Percentiles rank a stretch among this genome's conserved stretches.
Evolutionary conservation across 768 basidiomycete species (phyloP).

Genomic region (Boletus sp.): DNA sequence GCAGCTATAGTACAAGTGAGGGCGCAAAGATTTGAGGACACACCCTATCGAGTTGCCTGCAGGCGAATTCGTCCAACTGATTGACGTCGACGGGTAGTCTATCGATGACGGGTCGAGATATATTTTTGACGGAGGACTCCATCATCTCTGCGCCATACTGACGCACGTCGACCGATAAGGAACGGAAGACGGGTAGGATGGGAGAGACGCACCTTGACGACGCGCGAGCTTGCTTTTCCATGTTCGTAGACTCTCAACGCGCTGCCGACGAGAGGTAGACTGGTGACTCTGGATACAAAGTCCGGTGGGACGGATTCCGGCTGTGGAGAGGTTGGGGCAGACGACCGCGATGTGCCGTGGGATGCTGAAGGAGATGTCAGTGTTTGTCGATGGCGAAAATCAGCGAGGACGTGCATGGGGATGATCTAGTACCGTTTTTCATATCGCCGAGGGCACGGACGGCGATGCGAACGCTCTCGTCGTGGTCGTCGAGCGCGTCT

Average conservation of each 20-base stretch:
- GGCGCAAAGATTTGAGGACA: slow-evolving; percentile 19
- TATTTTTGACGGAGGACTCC: slow-evolving; percentile 78
- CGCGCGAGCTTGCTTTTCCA: slow-evolving; percentile 77
- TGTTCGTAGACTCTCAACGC: slow-evolving; percentile 78
- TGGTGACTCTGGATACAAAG: slow-evolving; percentile 59
- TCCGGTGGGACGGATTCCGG: slow-evolving; percentile 20
- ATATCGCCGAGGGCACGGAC: slow-evolving; percentile 76
- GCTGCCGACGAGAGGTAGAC: slow-evolving; percentile 68
- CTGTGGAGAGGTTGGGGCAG: slow-evolving; percentile 1
- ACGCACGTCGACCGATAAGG: slow-evolving; percentile 11
- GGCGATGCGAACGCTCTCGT: slow-evolving; percentile 79
- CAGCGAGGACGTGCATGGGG: slow-evolving; percentile 13
- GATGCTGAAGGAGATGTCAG: slow-evolving; percentile 8
- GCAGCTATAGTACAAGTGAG: neutral
- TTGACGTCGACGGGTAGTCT: slow-evolving; percentile 71
- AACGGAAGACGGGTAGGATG: neutral
- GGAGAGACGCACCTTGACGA: slow-evolving; percentile 67
- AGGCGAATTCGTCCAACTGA: slow-evolving; percentile 84
- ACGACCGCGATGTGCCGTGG: slow-evolving; percentile 10
- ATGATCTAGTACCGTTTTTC: slow-evolving; percentile 46
- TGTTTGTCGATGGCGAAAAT: neutral
- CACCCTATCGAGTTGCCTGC: slow-evolving; percentile 82
- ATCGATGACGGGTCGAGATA: slow-evolving; percentile 80
- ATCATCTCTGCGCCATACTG: slow-evolving; percentile 89
- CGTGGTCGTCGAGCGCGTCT: slow-evolving; percentile 47